Percentiles rank a stretch among this genome's conserved stretches.
Conservation (phyloP, 2,329 filamentous ascomycete genomes). For the Elsinoe necatrix region DNA sequence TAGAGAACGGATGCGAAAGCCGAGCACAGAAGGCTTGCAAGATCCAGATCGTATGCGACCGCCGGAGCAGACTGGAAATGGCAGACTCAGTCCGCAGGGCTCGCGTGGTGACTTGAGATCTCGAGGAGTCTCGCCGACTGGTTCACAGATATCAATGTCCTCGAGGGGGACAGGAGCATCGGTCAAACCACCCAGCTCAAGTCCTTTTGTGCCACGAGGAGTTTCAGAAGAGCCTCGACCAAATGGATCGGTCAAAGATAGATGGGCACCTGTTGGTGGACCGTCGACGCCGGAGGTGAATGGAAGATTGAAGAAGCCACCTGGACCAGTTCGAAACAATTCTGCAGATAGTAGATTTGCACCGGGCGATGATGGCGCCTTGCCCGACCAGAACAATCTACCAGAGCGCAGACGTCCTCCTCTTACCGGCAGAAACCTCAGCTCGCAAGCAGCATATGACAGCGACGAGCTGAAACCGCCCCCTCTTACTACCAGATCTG, state of each 20-base stretch:
- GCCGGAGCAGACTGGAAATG: conserved; percentile 9
- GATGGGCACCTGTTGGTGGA: not conserved
- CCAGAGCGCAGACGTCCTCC: conserved; percentile 59
- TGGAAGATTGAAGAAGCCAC: conserved; percentile 4
- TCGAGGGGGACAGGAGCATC: not conserved
- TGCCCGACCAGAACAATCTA: conserved; percentile 19
- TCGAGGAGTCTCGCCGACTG: conserved; percentile 7
- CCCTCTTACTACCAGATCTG: conserved; percentile 21
- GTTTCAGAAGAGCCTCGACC: conserved; percentile 4
- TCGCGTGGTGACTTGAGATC: conserved; percentile 3
- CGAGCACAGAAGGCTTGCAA: conserved; percentile 18
- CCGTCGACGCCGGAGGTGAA: conserved; percentile 5
- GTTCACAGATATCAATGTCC: conserved; percentile 12
- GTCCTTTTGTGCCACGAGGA: not conserved
- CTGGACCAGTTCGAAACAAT: conserved; percentile 11
- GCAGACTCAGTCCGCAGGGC: conserved; percentile 4
- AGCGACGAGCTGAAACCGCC: conserved; percentile 26
- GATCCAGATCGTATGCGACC: conserved; percentile 28
- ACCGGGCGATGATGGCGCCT: conserved; percentile 5
- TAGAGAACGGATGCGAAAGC: conserved; percentile 16
- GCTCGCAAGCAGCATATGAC: conserved; percentile 13
- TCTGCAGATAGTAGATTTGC: conserved; percentile 9
- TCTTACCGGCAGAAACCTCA: conserved; percentile 47
- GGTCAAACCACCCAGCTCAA: conserved; percentile 2
- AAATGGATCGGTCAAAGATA: conserved; percentile 6